phyloP scores from a whole-genome alignment of 345 rosid genomes.

The Eucalyptus brandiana region DNA sequence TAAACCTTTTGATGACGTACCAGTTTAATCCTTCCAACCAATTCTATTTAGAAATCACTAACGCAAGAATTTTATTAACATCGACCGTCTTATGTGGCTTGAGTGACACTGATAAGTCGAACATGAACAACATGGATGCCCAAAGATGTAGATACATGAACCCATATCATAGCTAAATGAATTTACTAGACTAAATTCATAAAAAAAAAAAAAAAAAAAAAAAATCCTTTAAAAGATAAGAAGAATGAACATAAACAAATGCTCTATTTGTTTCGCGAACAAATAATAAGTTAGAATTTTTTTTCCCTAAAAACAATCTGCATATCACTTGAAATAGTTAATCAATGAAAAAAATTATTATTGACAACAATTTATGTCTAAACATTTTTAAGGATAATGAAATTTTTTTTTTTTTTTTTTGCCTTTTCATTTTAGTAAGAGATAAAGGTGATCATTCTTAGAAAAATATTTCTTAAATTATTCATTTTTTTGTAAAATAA shows the following conservation, averaged over 20 bases:
- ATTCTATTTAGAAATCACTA: background rate
- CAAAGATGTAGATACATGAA: background rate
- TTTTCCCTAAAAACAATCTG: no score
- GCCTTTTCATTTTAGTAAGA: background rate
- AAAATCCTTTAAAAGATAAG: background rate
- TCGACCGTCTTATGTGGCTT: fast-evolving
- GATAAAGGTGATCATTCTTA: background rate
- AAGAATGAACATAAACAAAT: background rate
- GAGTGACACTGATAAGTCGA: background rate
- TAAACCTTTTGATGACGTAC: background rate
- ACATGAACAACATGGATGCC: background rate
- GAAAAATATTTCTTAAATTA: no score
- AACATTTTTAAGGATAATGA: background rate
- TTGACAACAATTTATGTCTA: no score
- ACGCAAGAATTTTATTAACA: fast-evolving
- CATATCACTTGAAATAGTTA: no score
- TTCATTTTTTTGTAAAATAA: no score
- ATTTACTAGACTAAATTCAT: background rate
- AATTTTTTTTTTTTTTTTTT: no score
- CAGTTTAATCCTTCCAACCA: fast-evolving
- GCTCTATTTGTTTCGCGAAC: no score
- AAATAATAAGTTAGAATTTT: no score
- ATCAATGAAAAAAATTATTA: background rate
- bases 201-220: background rate
- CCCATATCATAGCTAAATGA: background rate